A percentile compares a stretch with the other conserved stretches of the same genome.
Conservation (phyloP, 306 rosid species). For the Lathyrus aphaca region DNA sequence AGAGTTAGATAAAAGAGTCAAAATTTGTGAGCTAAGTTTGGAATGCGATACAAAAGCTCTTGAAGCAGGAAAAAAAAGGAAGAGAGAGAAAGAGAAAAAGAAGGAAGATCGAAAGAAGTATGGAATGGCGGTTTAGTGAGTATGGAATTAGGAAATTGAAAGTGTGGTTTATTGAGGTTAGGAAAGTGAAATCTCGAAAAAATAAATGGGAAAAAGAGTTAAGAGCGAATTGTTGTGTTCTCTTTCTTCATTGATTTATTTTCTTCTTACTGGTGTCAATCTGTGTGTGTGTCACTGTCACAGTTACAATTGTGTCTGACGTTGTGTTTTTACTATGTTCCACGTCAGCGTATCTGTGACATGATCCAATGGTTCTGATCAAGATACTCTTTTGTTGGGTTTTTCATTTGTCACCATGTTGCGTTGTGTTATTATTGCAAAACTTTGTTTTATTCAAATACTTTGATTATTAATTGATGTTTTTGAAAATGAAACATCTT, state of each 20-base stretch:
- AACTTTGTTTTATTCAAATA: not conserved
- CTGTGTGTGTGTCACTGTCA: not conserved
- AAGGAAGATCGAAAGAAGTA: slow-evolving; percentile 33
- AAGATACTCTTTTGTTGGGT: slow-evolving; percentile 35
- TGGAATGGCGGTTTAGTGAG: slow-evolving; percentile 54
- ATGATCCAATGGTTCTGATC: slow-evolving; percentile 37
- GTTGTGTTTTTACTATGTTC: too few relatives aligned
- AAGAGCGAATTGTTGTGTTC: not conserved
- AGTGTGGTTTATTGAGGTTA: slow-evolving; percentile 11
- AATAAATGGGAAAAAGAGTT: not conserved
- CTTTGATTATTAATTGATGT: too few relatives aligned
- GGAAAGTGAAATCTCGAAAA: not conserved
- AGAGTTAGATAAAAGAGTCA: slow-evolving; percentile 34
- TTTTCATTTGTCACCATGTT: not conserved
- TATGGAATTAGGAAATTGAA: slow-evolving; percentile 34
- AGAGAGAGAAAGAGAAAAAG: slow-evolving; percentile 40
- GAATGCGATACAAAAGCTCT: slow-evolving; percentile 40
- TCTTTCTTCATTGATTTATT: slow-evolving; percentile 16
- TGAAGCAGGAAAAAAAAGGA: slow-evolving; percentile 4
- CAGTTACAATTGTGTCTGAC: slow-evolving; percentile 9
- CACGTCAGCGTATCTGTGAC: not conserved
- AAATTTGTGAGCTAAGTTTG: slow-evolving; percentile 38
- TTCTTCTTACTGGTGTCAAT: slow-evolving; percentile 30
- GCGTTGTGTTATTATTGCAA: not conserved
- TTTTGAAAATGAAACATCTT: too few relatives aligned